These are phyloP conservation scores for Adiantum capillusveneris DNA, from an alignment of 75 land plant genomes.

Conservation along the genomic window DNA sequence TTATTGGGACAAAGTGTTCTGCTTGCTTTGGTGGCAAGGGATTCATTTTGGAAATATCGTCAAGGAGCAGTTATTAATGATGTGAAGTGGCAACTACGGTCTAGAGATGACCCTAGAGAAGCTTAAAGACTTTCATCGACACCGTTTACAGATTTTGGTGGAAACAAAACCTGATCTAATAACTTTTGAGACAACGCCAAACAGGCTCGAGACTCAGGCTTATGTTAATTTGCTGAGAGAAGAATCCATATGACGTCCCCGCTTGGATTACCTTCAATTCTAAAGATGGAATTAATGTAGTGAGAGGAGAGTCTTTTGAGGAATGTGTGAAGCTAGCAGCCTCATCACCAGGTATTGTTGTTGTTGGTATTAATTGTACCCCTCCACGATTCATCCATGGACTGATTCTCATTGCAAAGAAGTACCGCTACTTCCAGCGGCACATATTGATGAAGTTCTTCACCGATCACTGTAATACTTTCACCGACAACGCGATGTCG, in stretches of 20 bases:
- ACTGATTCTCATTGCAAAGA: constrained; percentile 46
- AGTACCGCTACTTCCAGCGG: too few species aligned
- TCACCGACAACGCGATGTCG: too few species aligned
- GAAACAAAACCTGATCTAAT: constrained; percentile 76
- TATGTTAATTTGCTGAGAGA: constrained; percentile 79
- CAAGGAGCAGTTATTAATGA: constrained; percentile 10
- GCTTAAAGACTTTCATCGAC: constrained; percentile 85
- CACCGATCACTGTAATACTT: too few species aligned
- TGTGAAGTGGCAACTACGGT: constrained; percentile 75
- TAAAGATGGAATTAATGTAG: constrained; percentile 77
- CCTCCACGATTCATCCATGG: constrained; percentile 83
- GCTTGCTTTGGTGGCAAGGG: constrained; percentile 81
- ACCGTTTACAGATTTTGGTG: constrained; percentile 72
- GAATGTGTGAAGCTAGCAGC: constrained; percentile 78
- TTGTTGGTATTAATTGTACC: constrained; percentile 92
- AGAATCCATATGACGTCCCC: constrained; percentile 59
- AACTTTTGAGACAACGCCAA: constrained; percentile 95
- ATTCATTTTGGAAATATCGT: constrained; percentile 48
- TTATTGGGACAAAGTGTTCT: constrained; percentile 66
- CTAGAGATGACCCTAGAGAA: constrained; percentile 42
- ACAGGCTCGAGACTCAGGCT: constrained; percentile 94
- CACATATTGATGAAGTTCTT: too few species aligned
- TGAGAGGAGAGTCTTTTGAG: constrained; percentile 64
- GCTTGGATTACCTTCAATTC: constrained; percentile 97
- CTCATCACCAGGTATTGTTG: constrained; percentile 54